Evolutionary conservation across 2,329 filamentous ascomycete species (phyloP), one percentile per base, ranked within the genome.

Genomic region (Ophiognomonia clavigignenti-juglandacearum): DNA sequence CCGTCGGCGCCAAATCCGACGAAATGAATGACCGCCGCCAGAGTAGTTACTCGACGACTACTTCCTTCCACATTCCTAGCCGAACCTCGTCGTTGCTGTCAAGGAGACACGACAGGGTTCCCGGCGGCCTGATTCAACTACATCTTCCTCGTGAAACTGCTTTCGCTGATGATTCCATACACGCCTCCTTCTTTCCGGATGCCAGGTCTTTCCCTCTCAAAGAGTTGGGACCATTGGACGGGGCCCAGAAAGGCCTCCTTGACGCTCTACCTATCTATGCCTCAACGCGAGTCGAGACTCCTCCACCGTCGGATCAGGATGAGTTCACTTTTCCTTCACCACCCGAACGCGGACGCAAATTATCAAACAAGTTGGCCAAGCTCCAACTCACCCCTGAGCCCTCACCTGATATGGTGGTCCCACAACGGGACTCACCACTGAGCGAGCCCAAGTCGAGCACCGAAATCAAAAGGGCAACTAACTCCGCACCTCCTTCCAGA

Each of bases 41-140:
- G 19, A 52, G 37, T 42, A 37, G 43, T 20, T 23, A 39, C 31
- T 45, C 51, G 11, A 35, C 42, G 32, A 43, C 39, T 45, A 38
- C 41, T 24, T 36, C 46, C n/a, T 52, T 50, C 16, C 45, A 47
- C 13, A 37, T 51, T 6, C 56, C 55, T 11, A 48, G 45, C 26
- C 51, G 57, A 11, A 50, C 54, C 2, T 54, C 55, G 2, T 58
- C 58, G 7, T 47, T 58, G 4, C 23, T 50, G 29, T 27, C 51
- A 5, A 53, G 52, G 51, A 45, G 53, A 50, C 22, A 56, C 23
- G 49, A 57, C 46, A 49, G 50, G 36, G 39, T 43, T 9, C 39
- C 50, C n/a, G 50, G 46, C 27, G 50, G 50, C 3, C 29, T 46
- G 19, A 36, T 43, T 24, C 50, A 40, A 14, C 26, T 52, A 20